Percentiles rank a stretch among this genome's conserved stretches.
Conservation (phyloP, 176 grass and related monocot species). For the Aegilops sharonensis region DNA sequence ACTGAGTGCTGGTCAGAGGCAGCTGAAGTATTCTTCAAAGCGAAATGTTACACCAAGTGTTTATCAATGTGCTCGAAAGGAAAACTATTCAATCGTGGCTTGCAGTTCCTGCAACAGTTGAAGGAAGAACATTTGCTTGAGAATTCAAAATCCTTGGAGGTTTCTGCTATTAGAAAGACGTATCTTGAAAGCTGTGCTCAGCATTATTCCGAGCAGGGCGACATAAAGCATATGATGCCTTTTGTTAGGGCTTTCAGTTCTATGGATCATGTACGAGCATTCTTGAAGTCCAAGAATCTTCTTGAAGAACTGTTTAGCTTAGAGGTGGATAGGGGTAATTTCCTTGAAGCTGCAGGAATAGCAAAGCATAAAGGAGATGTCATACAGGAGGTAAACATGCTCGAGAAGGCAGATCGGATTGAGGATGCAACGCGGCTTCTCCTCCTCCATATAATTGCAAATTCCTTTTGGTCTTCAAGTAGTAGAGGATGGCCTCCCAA, state of each 20-base stretch:
- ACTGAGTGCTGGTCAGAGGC: constrained; percentile 48
- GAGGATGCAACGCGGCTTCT: constrained; percentile 55
- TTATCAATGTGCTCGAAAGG: constrained; percentile 54
- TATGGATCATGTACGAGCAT: constrained; percentile 46
- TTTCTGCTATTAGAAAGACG: constrained; percentile 20
- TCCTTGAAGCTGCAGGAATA: constrained; percentile 57
- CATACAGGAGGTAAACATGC: constrained; percentile 55
- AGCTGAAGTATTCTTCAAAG: constrained; percentile 61
- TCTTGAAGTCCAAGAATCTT: constrained; percentile 43
- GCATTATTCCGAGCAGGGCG: constrained; percentile 31
- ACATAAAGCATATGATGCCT: constrained; percentile 56
- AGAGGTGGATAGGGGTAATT: constrained; percentile 68
- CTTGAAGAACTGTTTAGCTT: constrained; percentile 55
- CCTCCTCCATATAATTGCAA: constrained; percentile 40
- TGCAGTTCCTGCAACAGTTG: constrained; percentile 51
- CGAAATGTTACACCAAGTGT: constrained; percentile 64
- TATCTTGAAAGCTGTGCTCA: constrained; percentile 55
- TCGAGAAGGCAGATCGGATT: constrained; percentile 51
- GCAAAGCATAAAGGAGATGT: constrained; percentile 44
- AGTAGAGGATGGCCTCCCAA: constrained; percentile 68
- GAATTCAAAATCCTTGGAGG: neutral
- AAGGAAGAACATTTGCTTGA: constrained; percentile 29
- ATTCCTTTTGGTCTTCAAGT: constrained; percentile 54
- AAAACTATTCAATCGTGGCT: constrained; percentile 42
- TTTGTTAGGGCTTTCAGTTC: constrained; percentile 53